Base-by-base conservation (phyloP, 345 rosid genomes). In the Linum usitatissimum region DNA sequence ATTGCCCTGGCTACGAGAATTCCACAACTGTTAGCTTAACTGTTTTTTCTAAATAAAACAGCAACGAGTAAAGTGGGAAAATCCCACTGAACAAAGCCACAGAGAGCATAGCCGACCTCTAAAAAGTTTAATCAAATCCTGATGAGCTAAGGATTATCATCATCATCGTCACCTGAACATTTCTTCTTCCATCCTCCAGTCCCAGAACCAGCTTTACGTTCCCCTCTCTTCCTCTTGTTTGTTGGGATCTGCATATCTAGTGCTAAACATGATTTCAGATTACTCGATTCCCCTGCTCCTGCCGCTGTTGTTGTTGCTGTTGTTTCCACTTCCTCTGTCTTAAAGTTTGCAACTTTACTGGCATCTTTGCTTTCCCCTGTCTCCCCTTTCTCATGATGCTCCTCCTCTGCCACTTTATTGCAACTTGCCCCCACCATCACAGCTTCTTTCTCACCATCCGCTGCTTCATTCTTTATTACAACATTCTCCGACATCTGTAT, bases 151-250 rank as follows among this genome's bases (percentile, higher is more conserved):
- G 5, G 14, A 58, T 58, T 38, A 58, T 17, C 31, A 40, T 18
- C 63, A 19, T 60, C 63, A 34, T 17, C 45, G 6, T 60, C 63
- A 31, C 48, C 48, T 38, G 63, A 60, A 20, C 19, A 4, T 60
- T 60, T 60, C 63, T 60, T 60, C 18, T 40, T 60, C 63, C 63
- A 60, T 0, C 63, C 63, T 1, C 18, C 63, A 4, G 63, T 30
- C 5, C 90, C 81, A 38, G 63, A 36, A 1, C 90, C 81, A 42
- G 86, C 86, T 77, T 80, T 90, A 54, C 96, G 82, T 39, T 90
- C 97, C 34, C 84, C 97, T 70, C 99, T 81, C 66, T 84, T 90
- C 71, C 97, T 84, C 71, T 93, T 93, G 80, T 81, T 90, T 72
- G 73, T 79, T 0, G 95, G 94, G 67, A 90, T 72, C 64, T 80